Base-by-base conservation (phyloP, 345 rosid species). In the Carallia pectinifolia region DNA sequence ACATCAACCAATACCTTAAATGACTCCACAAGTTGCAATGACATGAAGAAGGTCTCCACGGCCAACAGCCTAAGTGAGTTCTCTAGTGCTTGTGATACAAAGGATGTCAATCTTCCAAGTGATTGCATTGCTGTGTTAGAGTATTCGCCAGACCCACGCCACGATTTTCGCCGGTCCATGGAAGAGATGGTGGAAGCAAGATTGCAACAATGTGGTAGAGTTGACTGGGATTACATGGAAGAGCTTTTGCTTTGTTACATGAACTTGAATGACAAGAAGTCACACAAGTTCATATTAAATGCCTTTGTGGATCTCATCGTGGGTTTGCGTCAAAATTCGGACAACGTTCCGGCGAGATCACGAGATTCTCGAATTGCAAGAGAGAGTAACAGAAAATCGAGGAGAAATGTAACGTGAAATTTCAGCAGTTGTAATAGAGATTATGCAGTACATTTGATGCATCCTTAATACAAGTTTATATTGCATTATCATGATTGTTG, bases 191-290 rank as follows among this genome's bases (percentile, higher is more conserved):
- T 85, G 71, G 89, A 86, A 38, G 80, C 85, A 19, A 84, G 85
- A 79, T 13, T 84, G 67, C 65, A 67, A 55, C 48, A 69, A 17
- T 56, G 62, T 0, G 81, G 78, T 16, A 58, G 6, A 2, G 76
- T 90, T 17, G 97, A 88, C 31, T 95, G 99, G 99, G 96, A 87
- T 58, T 90, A 84, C 79, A 76, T 95, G 96, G 90, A 87, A 65
- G 92, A 87, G 85, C 79, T 94, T n/a, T 69, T 92, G 77, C 80
- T 90, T 71, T 84, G 83, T 80, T 92, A 82, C 78, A 80, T 94
- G 76, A 79, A 84, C 53, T 76, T 90, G 82, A 94, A 94, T 62
- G 87, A 87, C 61, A 87, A 86, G 80, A 86, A 79, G 71, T 90
- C 89, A 4, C 81, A 87, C 79, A 87, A 76, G 85, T 88, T 81